phyloP scores from a whole-genome alignment of 2,329 filamentous ascomycete species.

The Claviceps cyperi region DNA sequence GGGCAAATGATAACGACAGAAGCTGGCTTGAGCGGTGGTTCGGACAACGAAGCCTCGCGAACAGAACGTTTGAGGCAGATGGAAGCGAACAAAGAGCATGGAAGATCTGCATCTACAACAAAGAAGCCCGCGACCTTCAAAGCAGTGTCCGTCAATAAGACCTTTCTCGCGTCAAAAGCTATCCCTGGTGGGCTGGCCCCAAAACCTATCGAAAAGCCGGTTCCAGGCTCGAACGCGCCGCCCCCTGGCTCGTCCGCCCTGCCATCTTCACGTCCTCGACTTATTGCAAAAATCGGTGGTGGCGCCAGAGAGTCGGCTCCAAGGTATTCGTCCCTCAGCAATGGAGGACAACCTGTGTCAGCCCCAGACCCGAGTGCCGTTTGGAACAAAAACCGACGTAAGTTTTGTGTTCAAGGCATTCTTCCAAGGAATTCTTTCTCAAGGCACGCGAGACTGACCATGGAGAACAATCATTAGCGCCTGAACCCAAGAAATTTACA shows the following conservation, averaged over 20 bases:
- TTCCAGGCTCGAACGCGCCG: slow-evolving; percentile 30
- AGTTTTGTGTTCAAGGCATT: slow-evolving; percentile 17
- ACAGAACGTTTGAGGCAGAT: slow-evolving; percentile 38
- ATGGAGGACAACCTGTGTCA: slow-evolving; percentile 42
- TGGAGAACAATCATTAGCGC: slow-evolving; percentile 40
- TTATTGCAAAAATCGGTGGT: slow-evolving; percentile 61
- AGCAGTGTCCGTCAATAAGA: slow-evolving; percentile 73
- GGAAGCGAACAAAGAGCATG: slow-evolving; percentile 44
- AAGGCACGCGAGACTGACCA: slow-evolving; percentile 12
- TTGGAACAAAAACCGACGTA: slow-evolving; percentile 83
- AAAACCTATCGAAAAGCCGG: slow-evolving; percentile 37
- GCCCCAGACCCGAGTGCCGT: slow-evolving; percentile 61
- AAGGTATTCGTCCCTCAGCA: slow-evolving; percentile 28
- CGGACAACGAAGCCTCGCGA: slow-evolving; percentile 60
- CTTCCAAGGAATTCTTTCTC: neutral
- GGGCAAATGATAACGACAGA: slow-evolving; percentile 47
- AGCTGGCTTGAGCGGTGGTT: slow-evolving; percentile 58
- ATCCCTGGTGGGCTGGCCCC: slow-evolving; percentile 27
- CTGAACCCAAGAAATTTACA: slow-evolving; percentile 68
- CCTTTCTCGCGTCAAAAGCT: slow-evolving; percentile 62
- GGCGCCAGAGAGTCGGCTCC: slow-evolving; percentile 38
- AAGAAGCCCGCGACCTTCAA: slow-evolving; percentile 74
- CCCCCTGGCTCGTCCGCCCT: slow-evolving; percentile 30
- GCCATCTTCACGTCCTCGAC: slow-evolving; percentile 48
- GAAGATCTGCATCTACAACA: slow-evolving; percentile 41